Evolutionary conservation across 345 rosid genomes (phyloP).

Genomic region (Heritiera littoralis): DNA sequence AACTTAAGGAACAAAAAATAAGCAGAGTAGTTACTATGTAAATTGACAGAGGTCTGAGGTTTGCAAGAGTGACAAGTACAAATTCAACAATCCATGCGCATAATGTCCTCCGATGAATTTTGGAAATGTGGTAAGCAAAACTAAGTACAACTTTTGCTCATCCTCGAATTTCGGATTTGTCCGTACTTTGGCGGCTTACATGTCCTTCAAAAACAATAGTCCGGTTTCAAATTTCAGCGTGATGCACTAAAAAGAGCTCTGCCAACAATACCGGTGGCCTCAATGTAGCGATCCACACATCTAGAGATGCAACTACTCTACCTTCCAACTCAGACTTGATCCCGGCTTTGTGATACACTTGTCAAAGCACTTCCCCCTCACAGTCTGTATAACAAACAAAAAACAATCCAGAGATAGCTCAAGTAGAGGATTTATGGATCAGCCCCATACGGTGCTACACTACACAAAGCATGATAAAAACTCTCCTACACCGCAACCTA

Average conservation of each 20-base stretch:
- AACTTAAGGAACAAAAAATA: not conserved
- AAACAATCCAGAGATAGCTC: not conserved
- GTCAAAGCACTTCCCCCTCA: constrained; percentile 80
- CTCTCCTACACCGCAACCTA: not conserved
- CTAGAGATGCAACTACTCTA: constrained; percentile 95
- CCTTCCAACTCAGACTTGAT: constrained; percentile 80
- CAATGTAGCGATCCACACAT: constrained; percentile 96
- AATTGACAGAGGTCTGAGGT: not conserved
- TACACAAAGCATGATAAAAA: constrained; percentile 1
- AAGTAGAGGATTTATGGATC: not conserved
- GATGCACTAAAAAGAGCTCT: constrained; percentile 59
- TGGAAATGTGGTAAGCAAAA: not conserved
- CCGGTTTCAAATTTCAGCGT: constrained; percentile 37
- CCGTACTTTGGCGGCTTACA: not conserved
- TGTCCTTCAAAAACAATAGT: constrained; percentile 20
- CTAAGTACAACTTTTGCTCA: not conserved
- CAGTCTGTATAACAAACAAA: constrained; percentile 47
- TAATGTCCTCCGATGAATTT: not conserved
- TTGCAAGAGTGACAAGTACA: not conserved
- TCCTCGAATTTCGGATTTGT: constrained; percentile 4
- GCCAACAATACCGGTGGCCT: constrained; percentile 83
- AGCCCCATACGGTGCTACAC: not conserved
- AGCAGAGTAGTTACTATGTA: not conserved
- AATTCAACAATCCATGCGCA: not conserved
- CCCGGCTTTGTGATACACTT: constrained; percentile 92